Evolutionary conservation across 768 basidiomycete genomes (phyloP).

Genomic region (Boletellus sp.): DNA sequence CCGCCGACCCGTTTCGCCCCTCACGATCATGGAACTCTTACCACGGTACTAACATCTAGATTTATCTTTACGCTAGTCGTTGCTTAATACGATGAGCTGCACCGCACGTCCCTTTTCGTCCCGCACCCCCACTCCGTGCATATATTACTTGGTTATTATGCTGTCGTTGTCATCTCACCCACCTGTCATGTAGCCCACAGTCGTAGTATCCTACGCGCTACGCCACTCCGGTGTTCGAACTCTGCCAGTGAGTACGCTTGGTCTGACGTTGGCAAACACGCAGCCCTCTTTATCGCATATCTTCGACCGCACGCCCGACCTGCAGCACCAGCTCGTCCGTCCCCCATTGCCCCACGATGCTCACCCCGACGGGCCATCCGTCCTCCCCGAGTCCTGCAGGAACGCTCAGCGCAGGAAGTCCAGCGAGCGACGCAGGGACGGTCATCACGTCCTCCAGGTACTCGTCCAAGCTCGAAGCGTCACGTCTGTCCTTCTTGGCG

Average conservation of each 20-base stretch:
- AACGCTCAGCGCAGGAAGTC: constrained; percentile 77
- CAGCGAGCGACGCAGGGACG: constrained; percentile 87
- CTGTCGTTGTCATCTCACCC: constrained; percentile 10
- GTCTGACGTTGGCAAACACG: too few species aligned
- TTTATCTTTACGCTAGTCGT: constrained; percentile 5
- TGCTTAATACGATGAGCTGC: constrained; percentile 11
- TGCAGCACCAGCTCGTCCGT: constrained; percentile 55
- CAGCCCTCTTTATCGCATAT: constrained; percentile 4
- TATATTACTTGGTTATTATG: constrained; percentile 14
- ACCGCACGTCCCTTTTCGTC: not conserved
- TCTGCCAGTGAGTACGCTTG: not conserved
- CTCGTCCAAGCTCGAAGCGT: constrained; percentile 39
- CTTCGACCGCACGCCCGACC: constrained; percentile 49
- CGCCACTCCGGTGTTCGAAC: constrained; percentile 21
- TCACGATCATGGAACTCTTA: too few species aligned
- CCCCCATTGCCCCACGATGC: constrained; percentile 88
- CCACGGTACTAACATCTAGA: constrained; percentile 11
- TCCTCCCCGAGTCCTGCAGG: constrained; percentile 49
- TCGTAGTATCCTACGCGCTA: not conserved
- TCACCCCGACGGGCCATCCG: constrained; percentile 83
- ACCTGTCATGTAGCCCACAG: constrained; percentile 21
- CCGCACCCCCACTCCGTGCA: constrained; percentile 6
- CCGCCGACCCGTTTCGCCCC: not conserved
- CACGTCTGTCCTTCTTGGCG: not conserved
- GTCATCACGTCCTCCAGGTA: constrained; percentile 93